Conservation (phyloP, 169 alveolate species). For the Eimeria sp. region DNA sequence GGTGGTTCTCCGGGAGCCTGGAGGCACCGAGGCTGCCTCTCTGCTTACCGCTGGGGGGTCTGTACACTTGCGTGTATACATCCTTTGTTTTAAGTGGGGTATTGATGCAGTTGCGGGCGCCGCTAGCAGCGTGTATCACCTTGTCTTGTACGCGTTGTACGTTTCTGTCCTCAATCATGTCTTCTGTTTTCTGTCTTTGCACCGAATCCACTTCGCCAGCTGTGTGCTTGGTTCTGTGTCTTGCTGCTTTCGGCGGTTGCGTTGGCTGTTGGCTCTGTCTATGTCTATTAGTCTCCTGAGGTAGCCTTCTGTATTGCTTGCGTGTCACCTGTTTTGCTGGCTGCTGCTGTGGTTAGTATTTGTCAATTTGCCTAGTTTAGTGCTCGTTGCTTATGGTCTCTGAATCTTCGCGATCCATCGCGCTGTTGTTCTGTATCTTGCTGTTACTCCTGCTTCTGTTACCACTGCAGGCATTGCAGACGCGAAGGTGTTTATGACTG, state of each 20-base stretch:
- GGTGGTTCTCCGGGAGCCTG: not conserved
- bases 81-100: not conserved
- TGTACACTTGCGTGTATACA: not conserved
- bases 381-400: not conserved
- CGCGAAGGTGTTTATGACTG: slow-evolving; percentile 81
- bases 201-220: not conserved
- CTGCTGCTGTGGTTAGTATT: not conserved
- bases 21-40: not conserved
- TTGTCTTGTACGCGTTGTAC: not conserved
- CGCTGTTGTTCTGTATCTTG: not conserved
- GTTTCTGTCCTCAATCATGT: not conserved
- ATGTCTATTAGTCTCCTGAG: not conserved
- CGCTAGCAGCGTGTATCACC: not conserved
- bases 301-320: not conserved
- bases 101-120: not conserved
- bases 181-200: not conserved
- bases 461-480: slow-evolving; percentile 81
- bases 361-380: not conserved
- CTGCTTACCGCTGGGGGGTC: not conserved
- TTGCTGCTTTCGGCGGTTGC: not conserved
- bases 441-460: not conserved
- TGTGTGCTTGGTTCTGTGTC: not conserved
- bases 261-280: not conserved
- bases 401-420: too few relatives aligned
- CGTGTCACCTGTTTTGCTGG: not conserved